Evolutionary conservation across 768 basidiomycete genomes (phyloP), one percentile per base, ranked within the genome.

Genomic region (Sarcodon aspratus): DNA sequence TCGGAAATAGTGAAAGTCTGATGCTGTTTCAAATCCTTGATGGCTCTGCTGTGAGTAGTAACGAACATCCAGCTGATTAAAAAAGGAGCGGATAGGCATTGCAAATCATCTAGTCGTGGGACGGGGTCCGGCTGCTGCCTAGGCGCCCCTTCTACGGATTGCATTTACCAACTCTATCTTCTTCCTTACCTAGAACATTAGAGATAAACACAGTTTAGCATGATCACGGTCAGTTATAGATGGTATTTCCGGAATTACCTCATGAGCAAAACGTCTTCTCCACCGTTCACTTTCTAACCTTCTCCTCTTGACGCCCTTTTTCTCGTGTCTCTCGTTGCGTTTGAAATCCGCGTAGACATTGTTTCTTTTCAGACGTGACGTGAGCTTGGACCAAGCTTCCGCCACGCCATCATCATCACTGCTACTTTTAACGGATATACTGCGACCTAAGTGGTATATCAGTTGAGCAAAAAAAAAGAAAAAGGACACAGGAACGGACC

Each of bases 81-180:
- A 32, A 46, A 17, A 9, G 15, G 45, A 34, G 32, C 33, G 15
- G 18, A 32, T 34, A 32, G 32, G 32, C 32, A 15, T 46, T 32
- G 27, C 17, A 46, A 46, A 32, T 32, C n/a, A 46, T 15, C 9
- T 9, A 21, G 33, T n/a, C 9, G 15, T 46, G 15, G 4, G 46
- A 44, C n/a, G n/a, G n/a, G n/a, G n/a, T n/a, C 31, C 34, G 21
- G 37, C 53, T 35, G 50, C 53, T 54, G 42, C 38, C 58, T 67
- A 88, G 59, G 79, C 79, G 58, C 85, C 85, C 54, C 85, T 78
- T 52, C 75, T 75, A 57, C 84, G 81, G 59, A 90, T 90, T 65
- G 80, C 79, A 52, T 76, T 74, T 54, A 90, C 88, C 33, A 91
- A 67, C 59, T 84, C 77, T 35, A 90, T 85, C 67, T 85, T 90